Evolutionary conservation across 139 green algal species (phyloP), one percentile per base, ranked within the genome.

Genomic region (Chlorella sp.): DNA sequence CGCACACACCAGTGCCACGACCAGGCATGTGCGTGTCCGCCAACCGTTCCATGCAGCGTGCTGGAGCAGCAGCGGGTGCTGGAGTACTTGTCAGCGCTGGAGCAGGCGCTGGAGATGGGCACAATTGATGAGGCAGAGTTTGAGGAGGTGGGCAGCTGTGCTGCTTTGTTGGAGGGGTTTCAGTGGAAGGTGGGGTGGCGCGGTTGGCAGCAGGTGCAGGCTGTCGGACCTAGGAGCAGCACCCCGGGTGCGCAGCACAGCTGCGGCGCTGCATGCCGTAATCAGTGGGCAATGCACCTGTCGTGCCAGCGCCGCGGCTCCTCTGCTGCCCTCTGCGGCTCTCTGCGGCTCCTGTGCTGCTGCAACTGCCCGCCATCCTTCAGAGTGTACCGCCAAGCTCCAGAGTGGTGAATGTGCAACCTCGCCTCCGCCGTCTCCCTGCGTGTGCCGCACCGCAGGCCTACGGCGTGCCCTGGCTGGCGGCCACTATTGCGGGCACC

Each of bases 401-500:
- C n/a, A n/a, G n/a, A n/a, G n/a, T n/a, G n/a, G n/a, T n/a, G n/a
- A n/a, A n/a, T n/a, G n/a, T n/a, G n/a, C n/a, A n/a, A n/a, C 41
- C 43, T 46, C 26, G 30, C 43, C 1, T 62, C 51, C 51, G 11
- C 51, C 16, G 51, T 16, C 28, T 14, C 72, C 44, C 46, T 20
- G 8, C 34, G 22, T 2, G 13, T 20, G n/a, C 6, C 30, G 11
- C 46, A n/a, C 17, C 6, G 13, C 77, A 83, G 77, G 77, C 77
- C 11, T 56, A 73, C 40, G 60, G 74, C 17, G 77, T 73, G 77
- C 77, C 74, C 77, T 83, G 77, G 77, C 77, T 83, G 56, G 77
- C 56, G 56, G 77, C 38, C 40, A 73, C 73, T 40, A 40, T 44
- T 60, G 77, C 77, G 38, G 77, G 77, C 38, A 30, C 20, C 13